Evolutionary conservation across 805 yeast genomes (phyloP), one percentile per base, ranked within the genome.

Genomic region (Candida sakaeoensis): DNA sequence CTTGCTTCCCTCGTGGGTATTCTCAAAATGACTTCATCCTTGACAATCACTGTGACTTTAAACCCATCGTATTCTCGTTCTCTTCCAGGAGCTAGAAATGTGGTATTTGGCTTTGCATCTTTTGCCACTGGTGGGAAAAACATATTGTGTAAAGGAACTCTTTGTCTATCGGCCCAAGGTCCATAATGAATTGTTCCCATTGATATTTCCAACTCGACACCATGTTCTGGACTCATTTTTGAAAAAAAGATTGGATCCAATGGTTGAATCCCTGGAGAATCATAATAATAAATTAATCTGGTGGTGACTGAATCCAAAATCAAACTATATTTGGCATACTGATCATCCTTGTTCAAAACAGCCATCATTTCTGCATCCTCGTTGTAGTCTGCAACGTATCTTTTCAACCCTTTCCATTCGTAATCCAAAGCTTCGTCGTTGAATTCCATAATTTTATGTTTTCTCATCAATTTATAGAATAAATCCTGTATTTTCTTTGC

Each of bases 111-210:
- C 8, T 51, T 50, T 2, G 79, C 61, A 50, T 88, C 86, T 34
- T 81, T 61, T 18, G 83, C 76, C 8, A 79, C 55, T 0, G 73
- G 57, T 0, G 99, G 99, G 41, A 83, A 77, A 17, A 93, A 63
- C 61, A 81, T 63, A 12, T 68, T 61, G 41, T 82, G 89, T 8
- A 90, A 52, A 1, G 80, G 74, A 2, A 69, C 70, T 13, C 95
- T 58, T 57, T 93, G 95, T 26, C 91, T 77, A 43, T 93, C 95
- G 0, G 96, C 85, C 96, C 97, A 91, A 0, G 99, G 95, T 0
- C 99, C 99, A 54, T 87, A 90, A 49, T 82, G 82, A 1, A 88
- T 62, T 0, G 85, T 80, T 0, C 88, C 79, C 40, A 75, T 73
- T 2, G 74, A 68, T 2, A 87, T 47, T 10, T 68, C 68, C 7